Evolutionary conservation across 192 early-diverging fungal species (phyloP), one percentile per base, ranked within the genome.

Genomic region (Entomortierella beljakovae): DNA sequence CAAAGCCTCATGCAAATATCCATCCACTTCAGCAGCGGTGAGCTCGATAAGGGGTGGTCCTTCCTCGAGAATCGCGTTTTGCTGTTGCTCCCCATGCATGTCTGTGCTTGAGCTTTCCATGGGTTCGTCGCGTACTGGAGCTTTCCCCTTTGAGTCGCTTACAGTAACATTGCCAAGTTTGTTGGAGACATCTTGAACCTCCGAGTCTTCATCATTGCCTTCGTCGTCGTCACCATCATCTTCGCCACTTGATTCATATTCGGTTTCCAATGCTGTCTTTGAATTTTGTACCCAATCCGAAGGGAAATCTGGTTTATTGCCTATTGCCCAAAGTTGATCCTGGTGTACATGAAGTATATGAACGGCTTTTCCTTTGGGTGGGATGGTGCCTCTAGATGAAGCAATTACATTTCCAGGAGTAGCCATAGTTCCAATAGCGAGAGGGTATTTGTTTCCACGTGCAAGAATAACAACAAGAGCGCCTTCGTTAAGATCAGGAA

Each of bases 261-360:
- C 58, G n/a, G n/a, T n/a, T n/a, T n/a, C n/a, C n/a, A n/a, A n/a
- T n/a, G n/a, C n/a, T 8, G 51, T 7, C 32, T 61, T 67, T 23
- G 56, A 43, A 31, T 52, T 57, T 35, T 57, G 37, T 0, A 67
- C 58, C 42, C 73, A 52, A n/a, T 86, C 67, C 34, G 81, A 74
- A 6, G 93, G 90, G 9, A 91, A 86, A 2, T 84, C 76, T 5
- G 70, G 73, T 82, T 93, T 93, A 68, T 73, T 83, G 8, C 94
- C 94, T 60, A 91, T 80, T 20, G 83, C 68, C 95, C 94, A 98
- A 62, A 98, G 77, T 51, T 83, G 77, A 83, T 98, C 96, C 34
- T 87, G 84, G 67, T 88, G 91, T 3, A 91, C 88, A 66, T 96
- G 94, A 18, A 92, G 57, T 26, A 94, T 83, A 64, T 90, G 64